phyloP scores from a whole-genome alignment of 768 basidiomycete species.

The Lactarius hengduanensis region DNA sequence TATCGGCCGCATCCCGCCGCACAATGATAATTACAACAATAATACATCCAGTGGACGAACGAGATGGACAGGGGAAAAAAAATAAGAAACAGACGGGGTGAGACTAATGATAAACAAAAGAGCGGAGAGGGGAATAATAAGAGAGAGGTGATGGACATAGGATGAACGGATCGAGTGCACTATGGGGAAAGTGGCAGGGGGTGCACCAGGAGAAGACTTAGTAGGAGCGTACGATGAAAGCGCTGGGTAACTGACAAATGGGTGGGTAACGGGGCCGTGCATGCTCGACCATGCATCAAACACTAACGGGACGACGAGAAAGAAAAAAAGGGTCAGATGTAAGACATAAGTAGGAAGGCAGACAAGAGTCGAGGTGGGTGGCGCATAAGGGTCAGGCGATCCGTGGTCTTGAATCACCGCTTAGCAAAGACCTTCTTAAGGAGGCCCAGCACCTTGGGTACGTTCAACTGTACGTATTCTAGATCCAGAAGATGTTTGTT shows the following conservation, averaged over 20 bases:
- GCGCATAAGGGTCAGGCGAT: slow-evolving; percentile 4
- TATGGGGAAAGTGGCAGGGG: not conserved
- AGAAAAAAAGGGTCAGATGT: slow-evolving; percentile 13
- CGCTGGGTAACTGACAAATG: slow-evolving; percentile 27
- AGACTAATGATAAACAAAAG: slow-evolving; percentile 23
- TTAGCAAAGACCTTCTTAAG: slow-evolving; percentile 94
- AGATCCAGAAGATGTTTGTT: slow-evolving; percentile 95
- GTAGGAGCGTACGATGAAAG: slow-evolving; percentile 23
- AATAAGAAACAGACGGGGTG: slow-evolving; percentile 10
- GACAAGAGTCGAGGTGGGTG: slow-evolving; percentile 12
- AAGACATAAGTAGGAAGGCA: slow-evolving; percentile 18
- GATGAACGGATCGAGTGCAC: slow-evolving; percentile 18
- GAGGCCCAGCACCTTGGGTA: slow-evolving; percentile 88
- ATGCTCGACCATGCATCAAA: slow-evolving; percentile 17
- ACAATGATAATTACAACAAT: slow-evolving; percentile 29
- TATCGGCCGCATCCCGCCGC: slow-evolving; percentile 24
- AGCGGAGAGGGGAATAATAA: slow-evolving; percentile 1
- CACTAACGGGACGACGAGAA: slow-evolving; percentile 11
- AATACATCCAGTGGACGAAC: slow-evolving; percentile 30
- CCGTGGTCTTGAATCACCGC: slow-evolving; percentile 49
- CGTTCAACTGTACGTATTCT: slow-evolving; percentile 97
- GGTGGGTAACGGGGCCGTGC: slow-evolving; percentile 23
- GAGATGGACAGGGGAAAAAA: slow-evolving; percentile 16
- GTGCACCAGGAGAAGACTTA: not conserved
- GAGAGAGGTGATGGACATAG: slow-evolving; percentile 7